phyloP scores from a whole-genome alignment of 495 filamentous ascomycete genomes.

The Aspergillus sclerotiicarbonarius region DNA sequence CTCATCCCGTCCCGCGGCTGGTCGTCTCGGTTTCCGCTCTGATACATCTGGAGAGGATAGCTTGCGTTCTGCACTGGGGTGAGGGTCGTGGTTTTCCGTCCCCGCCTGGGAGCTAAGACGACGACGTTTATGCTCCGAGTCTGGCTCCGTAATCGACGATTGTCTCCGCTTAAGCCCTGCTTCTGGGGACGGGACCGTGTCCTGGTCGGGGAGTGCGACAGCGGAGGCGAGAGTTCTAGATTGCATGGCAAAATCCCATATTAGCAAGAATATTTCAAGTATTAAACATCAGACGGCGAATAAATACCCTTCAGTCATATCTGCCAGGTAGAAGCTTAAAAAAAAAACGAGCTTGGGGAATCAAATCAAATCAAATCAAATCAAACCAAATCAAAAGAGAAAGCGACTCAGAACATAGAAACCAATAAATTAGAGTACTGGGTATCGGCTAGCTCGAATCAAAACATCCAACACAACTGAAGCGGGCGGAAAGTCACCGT shows the following conservation, averaged over 20 bases:
- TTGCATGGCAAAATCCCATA: too few species aligned
- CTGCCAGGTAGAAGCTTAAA: not conserved
- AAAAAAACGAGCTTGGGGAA: not conserved
- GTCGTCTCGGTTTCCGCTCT: conserved; percentile 48
- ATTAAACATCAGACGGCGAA: not conserved
- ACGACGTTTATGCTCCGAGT: conserved; percentile 55
- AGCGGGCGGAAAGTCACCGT: too few species aligned
- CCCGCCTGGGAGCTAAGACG: conserved; percentile 40
- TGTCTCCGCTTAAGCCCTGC: conserved; percentile 53
- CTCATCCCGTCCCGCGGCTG: conserved; percentile 51
- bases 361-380: not conserved
- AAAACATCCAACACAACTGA: too few species aligned
- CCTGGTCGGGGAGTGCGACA: conserved; percentile 58
- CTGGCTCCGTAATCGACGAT: conserved; percentile 53
- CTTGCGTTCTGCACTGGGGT: conserved; percentile 6
- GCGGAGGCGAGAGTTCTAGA: conserved; percentile 58
- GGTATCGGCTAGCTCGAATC: too few species aligned
- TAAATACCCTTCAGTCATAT: conserved; percentile 37
- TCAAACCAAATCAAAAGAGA: not conserved
- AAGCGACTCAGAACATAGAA: too few species aligned
- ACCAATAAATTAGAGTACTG: too few species aligned
- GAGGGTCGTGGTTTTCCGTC: too few species aligned
- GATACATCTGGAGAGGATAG: conserved; percentile 19
- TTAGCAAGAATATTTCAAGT: too few species aligned
- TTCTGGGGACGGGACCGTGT: conserved; percentile 30